These are phyloP conservation scores for Trichophyton rubrum DNA, from an alignment of 2,329 filamentous ascomycete species.

Conservation along the genomic window DNA sequence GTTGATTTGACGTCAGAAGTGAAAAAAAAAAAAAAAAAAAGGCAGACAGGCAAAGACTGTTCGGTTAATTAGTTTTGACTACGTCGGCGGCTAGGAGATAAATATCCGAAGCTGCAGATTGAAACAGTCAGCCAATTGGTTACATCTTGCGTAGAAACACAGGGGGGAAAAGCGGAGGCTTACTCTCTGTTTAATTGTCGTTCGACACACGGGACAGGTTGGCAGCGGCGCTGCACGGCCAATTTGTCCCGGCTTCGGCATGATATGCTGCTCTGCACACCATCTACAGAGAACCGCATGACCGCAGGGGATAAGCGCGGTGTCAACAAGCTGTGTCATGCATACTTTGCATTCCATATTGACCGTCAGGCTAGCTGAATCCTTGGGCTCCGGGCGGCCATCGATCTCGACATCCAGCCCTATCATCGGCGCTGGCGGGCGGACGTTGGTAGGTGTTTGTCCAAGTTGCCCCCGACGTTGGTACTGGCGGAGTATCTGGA, in stretches of 20 bases:
- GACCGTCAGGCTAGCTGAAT: slow-evolving; percentile 38
- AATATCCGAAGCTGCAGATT: too few relatives aligned
- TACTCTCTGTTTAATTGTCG: slow-evolving; percentile 21
- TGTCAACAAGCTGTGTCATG: slow-evolving; percentile 41
- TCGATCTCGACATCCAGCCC: slow-evolving; percentile 37
- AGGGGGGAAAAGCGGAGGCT: too few relatives aligned
- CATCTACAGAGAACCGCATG: slow-evolving; percentile 44
- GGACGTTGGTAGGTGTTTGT: neutral
- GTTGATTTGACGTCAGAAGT: too few relatives aligned
- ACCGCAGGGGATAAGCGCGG: slow-evolving; percentile 42
- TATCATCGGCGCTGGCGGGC: neutral
- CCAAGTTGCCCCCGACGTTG: neutral
- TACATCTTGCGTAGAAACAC: too few relatives aligned
- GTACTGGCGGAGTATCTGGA: too few relatives aligned
- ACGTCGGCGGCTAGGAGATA: too few relatives aligned
- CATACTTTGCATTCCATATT: slow-evolving; percentile 43
- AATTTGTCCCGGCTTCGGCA: slow-evolving; percentile 27
- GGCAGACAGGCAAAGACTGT: too few relatives aligned
- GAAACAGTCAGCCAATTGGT: too few relatives aligned
- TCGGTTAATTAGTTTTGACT: too few relatives aligned
- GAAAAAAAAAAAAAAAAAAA: too few relatives aligned
- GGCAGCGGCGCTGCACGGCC: slow-evolving; percentile 4
- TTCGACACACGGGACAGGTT: slow-evolving; percentile 21
- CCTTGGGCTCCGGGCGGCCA: slow-evolving; percentile 36
- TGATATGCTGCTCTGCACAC: slow-evolving; percentile 42